A percentile compares a stretch with the other conserved stretches of the same genome.
phyloP scores from a whole-genome alignment of 2,329 filamentous ascomycete species.

The Kalmusia sp. region DNA sequence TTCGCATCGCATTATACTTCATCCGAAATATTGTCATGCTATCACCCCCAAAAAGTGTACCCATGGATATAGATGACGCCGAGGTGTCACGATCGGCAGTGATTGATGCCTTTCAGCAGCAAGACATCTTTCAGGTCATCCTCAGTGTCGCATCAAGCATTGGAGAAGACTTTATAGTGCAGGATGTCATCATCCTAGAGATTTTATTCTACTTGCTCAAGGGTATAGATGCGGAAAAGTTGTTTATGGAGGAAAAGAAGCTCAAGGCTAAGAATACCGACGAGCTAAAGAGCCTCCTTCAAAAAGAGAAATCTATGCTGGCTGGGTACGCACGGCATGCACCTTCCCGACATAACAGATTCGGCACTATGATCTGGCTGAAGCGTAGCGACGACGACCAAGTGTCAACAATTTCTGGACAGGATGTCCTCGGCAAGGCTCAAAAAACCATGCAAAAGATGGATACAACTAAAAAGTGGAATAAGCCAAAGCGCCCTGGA shows the following conservation, averaged over 20 bases:
- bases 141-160: conserved; percentile 91
- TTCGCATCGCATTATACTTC: conserved; percentile 88
- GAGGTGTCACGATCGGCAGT: conserved; percentile 87
- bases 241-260: conserved; percentile 84
- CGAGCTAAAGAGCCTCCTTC: conserved; percentile 77
- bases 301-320: conserved; percentile 84
- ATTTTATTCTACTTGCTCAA: conserved; percentile 93
- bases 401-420: conserved; percentile 85
- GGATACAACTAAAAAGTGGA: conserved; percentile 89
- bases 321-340: conserved; percentile 78
- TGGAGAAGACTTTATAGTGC: conserved; percentile 87
- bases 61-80: conserved; percentile 85
- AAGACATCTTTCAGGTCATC: conserved; percentile 87
- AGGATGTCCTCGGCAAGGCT: conserved; percentile 79
- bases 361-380: conserved; percentile 97
- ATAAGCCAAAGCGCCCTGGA: conserved; percentile 70
- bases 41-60: conserved; percentile 72
- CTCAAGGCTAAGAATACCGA: conserved; percentile 71
- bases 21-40: conserved; percentile 90
- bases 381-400: conserved; percentile 80
- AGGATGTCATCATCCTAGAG: conserved; percentile 90
- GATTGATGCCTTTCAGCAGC: conserved; percentile 86
- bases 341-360: conserved; percentile 88
- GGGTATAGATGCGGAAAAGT: conserved; percentile 79
- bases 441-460: conserved; percentile 82